Conservation (phyloP, 225 moss, liverwort and hornwort species). For the Pleurozium schreberi region DNA sequence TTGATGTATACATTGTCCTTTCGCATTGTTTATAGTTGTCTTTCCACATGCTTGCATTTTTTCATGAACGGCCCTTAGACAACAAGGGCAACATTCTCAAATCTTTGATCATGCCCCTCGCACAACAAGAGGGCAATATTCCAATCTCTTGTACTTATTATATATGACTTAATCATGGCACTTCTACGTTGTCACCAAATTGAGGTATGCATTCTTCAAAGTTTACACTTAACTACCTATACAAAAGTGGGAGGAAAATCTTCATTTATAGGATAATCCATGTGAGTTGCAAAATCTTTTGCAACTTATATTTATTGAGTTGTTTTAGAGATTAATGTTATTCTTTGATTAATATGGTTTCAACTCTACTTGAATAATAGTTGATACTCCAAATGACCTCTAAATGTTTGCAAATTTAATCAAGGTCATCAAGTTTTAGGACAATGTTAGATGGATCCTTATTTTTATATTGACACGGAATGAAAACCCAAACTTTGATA, state of each 20-base stretch:
- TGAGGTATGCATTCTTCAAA: not conserved
- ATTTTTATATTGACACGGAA: not conserved
- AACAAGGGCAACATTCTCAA: not conserved
- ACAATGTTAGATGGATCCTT: not conserved
- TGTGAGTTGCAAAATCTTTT: not conserved
- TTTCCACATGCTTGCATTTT: not conserved
- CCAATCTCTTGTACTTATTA: not conserved
- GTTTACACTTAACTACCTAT: not conserved
- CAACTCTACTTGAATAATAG: not conserved
- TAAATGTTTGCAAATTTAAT: not conserved
- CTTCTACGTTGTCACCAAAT: too few species aligned
- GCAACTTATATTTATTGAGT: not conserved
- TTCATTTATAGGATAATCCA: not conserved
- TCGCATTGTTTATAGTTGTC: not conserved
- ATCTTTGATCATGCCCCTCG: not conserved
- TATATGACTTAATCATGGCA: not conserved
- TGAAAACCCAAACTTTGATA: not conserved
- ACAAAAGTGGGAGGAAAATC: not conserved
- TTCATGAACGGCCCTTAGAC: not conserved
- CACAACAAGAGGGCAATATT: not conserved
- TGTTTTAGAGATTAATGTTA: not conserved
- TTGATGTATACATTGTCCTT: not conserved
- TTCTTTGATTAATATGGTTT: not conserved
- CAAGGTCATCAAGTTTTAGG: too few species aligned
- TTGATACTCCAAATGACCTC: rapidly evolving